Base-by-base conservation (phyloP, 1,284 basidiomycete genomes). In the Leccinum griseonigrum region DNA sequence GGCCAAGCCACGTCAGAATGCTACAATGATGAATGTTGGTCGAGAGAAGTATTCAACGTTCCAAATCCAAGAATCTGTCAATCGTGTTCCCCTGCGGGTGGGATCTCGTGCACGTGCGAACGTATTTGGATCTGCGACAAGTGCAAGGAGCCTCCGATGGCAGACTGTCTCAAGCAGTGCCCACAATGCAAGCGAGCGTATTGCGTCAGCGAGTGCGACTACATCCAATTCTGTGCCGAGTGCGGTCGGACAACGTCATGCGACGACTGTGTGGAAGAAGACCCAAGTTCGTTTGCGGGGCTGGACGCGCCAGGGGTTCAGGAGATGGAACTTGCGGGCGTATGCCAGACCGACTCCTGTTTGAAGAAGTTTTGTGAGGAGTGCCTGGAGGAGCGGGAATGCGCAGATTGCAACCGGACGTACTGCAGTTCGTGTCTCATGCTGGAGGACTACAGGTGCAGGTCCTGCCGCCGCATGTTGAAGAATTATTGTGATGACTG, bases 51-150 rank as follows among this genome's bases (percentile, higher is more conserved):
- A 40, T n/a, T n/a, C n/a, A 40, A 3, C 8, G 3, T n/a, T 16
- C 16, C 4, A 8, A 40, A n/a, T 9, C 1, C 3, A 9, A n/a
- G 38, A n/a, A 40, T n/a, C 16, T n/a, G 38, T 16, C 38, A 16
- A 40, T 40, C 38, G 9, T 40, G 38, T 16, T n/a, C 16, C 38
- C 36, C 36, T 14, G 36, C 14, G 36, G 36, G 36, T 36, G 38
- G 38, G 38, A 5, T 71, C 48, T 60, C 65, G 70, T 69, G 68
- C 34, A 51, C 57, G 3, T 69, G 70, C 63, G 56, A 68, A 48
- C 57, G 56, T 32, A 56, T 56, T 55, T 69, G 70, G 68, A 50
- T 66, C 3, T 69, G 68, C 52, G 69, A 69, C 50, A 62, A 71
- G 56, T 72, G 69, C 63, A 59, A 54, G 50, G n/a, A 57, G 1